Evolutionary conservation across 768 basidiomycete genomes (phyloP).

Genomic region (Auricularia sp.): DNA sequence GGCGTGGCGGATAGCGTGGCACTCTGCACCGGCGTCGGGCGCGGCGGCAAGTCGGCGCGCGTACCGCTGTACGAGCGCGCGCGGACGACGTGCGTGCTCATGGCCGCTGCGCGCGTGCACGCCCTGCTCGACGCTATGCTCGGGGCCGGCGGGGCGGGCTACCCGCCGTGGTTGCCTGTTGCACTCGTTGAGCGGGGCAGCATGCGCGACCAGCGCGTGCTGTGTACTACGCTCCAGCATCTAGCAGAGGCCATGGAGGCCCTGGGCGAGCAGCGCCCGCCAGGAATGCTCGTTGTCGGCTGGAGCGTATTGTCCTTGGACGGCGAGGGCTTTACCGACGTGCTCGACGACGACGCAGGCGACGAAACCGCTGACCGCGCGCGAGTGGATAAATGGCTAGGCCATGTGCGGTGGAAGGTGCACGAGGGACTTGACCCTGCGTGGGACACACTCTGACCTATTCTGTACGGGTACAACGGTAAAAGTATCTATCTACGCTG

Average conservation of each 20-base stretch:
- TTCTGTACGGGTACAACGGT: too few relatives aligned
- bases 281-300: conserved; percentile 93
- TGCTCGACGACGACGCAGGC: conserved; percentile 46
- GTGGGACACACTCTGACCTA: conserved; percentile 18
- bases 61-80: conserved; percentile 83
- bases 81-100: conserved; percentile 76
- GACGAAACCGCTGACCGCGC: conserved; percentile 29
- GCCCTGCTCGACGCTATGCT: conserved; percentile 59
- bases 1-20: conserved; percentile 85
- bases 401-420: conserved; percentile 49
- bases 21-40: conserved; percentile 90
- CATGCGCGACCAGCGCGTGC: conserved; percentile 82
- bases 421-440: conserved; percentile 49
- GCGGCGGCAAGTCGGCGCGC: conserved; percentile 68
- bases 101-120: conserved; percentile 85
- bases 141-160: conserved; percentile 36
- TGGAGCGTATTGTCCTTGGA: conserved; percentile 81
- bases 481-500: too few relatives aligned
- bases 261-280: conserved; percentile 79
- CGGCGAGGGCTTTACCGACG: conserved; percentile 55
- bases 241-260: conserved; percentile 63
- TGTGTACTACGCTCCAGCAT: conserved; percentile 65
- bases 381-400: conserved; percentile 53
- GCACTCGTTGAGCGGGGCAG: conserved; percentile 94
- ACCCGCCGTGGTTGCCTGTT: conserved; percentile 72